Percentiles rank a stretch among this genome's conserved stretches.
These are phyloP conservation scores for Paragyromitra xinjiangensis DNA, from an alignment of 495 filamentous ascomycete genomes.

Conservation along the genomic window DNA sequence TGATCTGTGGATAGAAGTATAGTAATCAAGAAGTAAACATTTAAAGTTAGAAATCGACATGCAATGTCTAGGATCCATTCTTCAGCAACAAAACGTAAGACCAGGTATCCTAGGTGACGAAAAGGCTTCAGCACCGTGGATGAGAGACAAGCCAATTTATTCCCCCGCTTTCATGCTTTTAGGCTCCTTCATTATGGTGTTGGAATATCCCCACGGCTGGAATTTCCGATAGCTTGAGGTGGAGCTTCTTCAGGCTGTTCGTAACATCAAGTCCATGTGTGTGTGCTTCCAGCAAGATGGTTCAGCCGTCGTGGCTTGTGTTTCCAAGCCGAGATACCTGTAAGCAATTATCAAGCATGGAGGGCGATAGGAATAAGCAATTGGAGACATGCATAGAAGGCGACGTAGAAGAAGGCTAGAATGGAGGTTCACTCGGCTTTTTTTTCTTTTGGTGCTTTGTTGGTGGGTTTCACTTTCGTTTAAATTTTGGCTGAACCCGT, in stretches of 20 bases:
- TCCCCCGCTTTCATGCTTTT: constrained; percentile 3
- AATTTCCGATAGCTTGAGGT: neutral
- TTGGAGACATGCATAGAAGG: constrained; percentile 38
- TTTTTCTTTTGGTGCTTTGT: constrained; percentile 3
- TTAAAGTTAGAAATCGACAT: constrained; percentile 17
- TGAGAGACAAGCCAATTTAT: constrained; percentile 6
- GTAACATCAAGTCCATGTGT: neutral
- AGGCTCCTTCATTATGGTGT: neutral
- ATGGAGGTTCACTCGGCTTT: neutral
- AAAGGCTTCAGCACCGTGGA: neutral
- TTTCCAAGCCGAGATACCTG: neutral
- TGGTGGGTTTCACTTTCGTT: constrained; percentile 12
- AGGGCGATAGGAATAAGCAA: constrained; percentile 22
- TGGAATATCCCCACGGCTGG: neutral
- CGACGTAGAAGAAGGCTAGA: constrained; percentile 32
- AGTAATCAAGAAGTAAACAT: neutral
- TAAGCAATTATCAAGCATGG: neutral
- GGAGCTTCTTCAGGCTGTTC: neutral
- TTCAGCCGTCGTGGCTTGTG: neutral
- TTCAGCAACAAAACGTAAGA: neutral
- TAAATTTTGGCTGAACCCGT: constrained; percentile 9
- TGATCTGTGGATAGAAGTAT: constrained; percentile 17
- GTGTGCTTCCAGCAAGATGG: neutral
- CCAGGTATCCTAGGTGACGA: neutral
- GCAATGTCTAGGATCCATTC: neutral